Evolutionary conservation across 208 protist genomes (phyloP).

Genomic region (Ichthyophonus hoferi): DNA sequence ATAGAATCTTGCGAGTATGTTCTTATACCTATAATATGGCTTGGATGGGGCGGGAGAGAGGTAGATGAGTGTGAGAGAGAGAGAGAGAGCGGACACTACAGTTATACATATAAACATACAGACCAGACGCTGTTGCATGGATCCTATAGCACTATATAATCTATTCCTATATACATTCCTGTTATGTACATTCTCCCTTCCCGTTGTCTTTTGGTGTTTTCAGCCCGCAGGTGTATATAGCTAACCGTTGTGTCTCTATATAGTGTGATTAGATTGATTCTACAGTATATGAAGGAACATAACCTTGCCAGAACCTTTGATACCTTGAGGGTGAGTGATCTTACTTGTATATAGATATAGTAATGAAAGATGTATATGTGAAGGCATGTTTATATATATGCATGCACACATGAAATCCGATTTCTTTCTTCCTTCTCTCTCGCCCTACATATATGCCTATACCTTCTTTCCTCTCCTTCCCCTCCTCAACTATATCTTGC

Average conservation of each 20-base stretch:
- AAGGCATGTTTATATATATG: slow-evolving; percentile 6
- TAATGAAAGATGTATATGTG: background rate
- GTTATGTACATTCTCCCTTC: background rate
- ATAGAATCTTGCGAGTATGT: slow-evolving; percentile 27
- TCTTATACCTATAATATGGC: no score
- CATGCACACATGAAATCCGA: background rate
- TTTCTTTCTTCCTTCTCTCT: background rate
- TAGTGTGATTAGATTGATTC: slow-evolving; percentile 51
- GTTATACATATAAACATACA: background rate
- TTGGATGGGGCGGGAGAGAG: no score
- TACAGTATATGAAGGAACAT: slow-evolving; percentile 62
- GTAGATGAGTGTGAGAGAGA: no score
- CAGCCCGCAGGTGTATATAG: background rate
- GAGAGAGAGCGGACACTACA: background rate
- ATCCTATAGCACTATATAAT: background rate
- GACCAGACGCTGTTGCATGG: background rate
- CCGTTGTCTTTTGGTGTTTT: background rate
- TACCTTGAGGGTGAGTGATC: slow-evolving; percentile 41
- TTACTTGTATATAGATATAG: slow-evolving; percentile 18
- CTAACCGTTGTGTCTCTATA: background rate
- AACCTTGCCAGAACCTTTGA: slow-evolving; percentile 44
- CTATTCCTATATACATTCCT: background rate
- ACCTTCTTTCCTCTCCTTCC: background rate
- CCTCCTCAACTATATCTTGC: background rate
- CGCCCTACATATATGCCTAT: background rate